Conservation (phyloP, 768 basidiomycete species). For the Guyanaporus albipodus region DNA sequence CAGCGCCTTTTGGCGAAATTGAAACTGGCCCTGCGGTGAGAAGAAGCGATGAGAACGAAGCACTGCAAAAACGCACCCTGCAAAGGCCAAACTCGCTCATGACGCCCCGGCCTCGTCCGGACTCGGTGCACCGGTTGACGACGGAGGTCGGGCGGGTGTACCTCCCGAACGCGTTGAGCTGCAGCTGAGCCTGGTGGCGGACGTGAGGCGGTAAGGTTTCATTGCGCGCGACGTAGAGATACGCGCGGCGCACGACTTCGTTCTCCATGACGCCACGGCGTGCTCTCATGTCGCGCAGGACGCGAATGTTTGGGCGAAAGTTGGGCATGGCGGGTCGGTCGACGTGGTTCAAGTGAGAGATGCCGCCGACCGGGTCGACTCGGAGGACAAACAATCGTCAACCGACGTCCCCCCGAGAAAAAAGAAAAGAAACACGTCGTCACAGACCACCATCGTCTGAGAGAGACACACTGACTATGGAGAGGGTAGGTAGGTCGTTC, state of each 20-base stretch:
- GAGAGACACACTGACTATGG: no score
- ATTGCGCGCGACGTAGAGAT: conserved; percentile 92
- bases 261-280: conserved; percentile 65
- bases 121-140: conserved; percentile 83
- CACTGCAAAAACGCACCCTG: conserved; percentile 46
- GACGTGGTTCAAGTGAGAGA: not conserved
- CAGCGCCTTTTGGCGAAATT: conserved; percentile 85
- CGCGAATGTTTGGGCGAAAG: conserved; percentile 41
- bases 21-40: conserved; percentile 52
- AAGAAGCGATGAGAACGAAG: not conserved
- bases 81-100: conserved; percentile 87
- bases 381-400: conserved; percentile 23
- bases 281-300: conserved; percentile 77
- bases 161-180: conserved; percentile 81
- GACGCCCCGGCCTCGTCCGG: conserved; percentile 83
- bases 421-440: not conserved
- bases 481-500: conserved; percentile 17
- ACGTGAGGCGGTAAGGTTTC: conserved; percentile 82
- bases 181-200: conserved; percentile 91
- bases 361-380: not conserved
- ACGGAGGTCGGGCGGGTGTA: conserved; percentile 84
- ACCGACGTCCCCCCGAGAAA: no score
- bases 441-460: no score
- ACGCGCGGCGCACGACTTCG: conserved; percentile 84
- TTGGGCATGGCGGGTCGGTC: conserved; percentile 16